Evolutionary conservation across 1,139 yeast species (phyloP), one percentile per base, ranked within the genome.

Genomic region (Yamadazyma pseudoaaseri): DNA sequence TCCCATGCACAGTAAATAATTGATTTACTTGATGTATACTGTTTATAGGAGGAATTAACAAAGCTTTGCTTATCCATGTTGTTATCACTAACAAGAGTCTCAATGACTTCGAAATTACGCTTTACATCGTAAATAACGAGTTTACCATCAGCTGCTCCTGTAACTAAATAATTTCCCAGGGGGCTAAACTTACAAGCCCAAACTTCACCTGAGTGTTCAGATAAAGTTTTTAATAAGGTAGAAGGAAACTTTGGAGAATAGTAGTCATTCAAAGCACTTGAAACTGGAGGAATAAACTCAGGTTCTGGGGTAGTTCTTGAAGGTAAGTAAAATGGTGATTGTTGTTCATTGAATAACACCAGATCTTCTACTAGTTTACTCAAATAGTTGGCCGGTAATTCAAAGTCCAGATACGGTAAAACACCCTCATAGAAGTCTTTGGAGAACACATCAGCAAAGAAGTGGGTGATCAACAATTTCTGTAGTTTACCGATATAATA

Each of bases 111-210:
- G 53, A 79, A 85, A 32, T 72, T 65, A 27, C 75, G 62, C 4
- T 60, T 51, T 1, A 82, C 86, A 51, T 81, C 84, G 62, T 86
- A 86, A 12, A 89, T 66, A 20, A 79, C 62, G 23, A 87, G 65
- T 17, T 72, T 67, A 4, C 80, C 74, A 50, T 86, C 95, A 14
- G 79, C 73, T 8, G 94, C 81, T 0, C 92, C 87, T 0, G 92
- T 76, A 7, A 87, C 95, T 33, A 90, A 62, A 43, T 66, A 79
- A 39, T 68, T 70, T 2, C 97, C 97, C 58, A 75, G 73, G 26
- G 89, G 86, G 3, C 94, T 83, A 52, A 86, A 89, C 39, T 76
- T 76, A 11, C 84, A 68, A 50, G 71, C 82, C 97, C 97, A 90
- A 5, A 86, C 94, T 54, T 90, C 96, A 47, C 83, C 80, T 0